phyloP scores from a whole-genome alignment of 1,139 yeast genomes.

The Geotrichum australiense region DNA sequence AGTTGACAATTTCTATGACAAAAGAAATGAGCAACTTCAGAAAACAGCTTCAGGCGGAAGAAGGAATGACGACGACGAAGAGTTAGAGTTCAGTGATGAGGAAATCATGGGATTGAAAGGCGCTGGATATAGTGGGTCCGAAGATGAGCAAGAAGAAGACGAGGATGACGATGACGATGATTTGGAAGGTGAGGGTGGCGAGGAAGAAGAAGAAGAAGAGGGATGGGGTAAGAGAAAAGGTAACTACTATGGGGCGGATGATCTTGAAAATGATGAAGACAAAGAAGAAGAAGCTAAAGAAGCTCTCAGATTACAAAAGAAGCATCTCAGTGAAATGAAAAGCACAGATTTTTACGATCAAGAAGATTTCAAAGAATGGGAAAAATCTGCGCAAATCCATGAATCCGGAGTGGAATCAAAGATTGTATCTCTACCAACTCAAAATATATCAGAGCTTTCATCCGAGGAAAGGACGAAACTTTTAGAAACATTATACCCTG shows the following conservation, averaged over 20 bases:
- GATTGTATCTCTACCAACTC: constrained; percentile 30
- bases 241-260: constrained; percentile 82
- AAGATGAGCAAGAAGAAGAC: constrained; percentile 29
- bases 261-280: constrained; percentile 62
- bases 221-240: constrained; percentile 77
- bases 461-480: constrained; percentile 30
- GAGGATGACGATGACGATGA: constrained; percentile 29
- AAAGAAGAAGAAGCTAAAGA: constrained; percentile 79
- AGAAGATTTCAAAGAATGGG: constrained; percentile 56
- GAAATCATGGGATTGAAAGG: constrained; percentile 41
- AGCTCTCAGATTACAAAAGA: constrained; percentile 80
- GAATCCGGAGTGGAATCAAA: constrained; percentile 32
- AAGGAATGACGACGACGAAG: constrained; percentile 23
- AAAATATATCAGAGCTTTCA: constrained; percentile 38
- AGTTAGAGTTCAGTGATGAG: constrained; percentile 44
- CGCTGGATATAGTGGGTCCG: constrained; percentile 23
- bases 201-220: constrained; percentile 46
- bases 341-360: constrained; percentile 83
- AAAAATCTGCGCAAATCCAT: constrained; percentile 28
- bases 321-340: constrained; percentile 70
- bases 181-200: constrained; percentile 26
- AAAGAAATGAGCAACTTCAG: constrained; percentile 11
- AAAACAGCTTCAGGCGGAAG: constrained; percentile 12
- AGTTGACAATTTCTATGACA: constrained; percentile 16
- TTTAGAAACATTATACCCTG: constrained; percentile 50